Evolutionary conservation across 1,284 basidiomycete genomes (phyloP).

Genomic region (Tremellales sp.): DNA sequence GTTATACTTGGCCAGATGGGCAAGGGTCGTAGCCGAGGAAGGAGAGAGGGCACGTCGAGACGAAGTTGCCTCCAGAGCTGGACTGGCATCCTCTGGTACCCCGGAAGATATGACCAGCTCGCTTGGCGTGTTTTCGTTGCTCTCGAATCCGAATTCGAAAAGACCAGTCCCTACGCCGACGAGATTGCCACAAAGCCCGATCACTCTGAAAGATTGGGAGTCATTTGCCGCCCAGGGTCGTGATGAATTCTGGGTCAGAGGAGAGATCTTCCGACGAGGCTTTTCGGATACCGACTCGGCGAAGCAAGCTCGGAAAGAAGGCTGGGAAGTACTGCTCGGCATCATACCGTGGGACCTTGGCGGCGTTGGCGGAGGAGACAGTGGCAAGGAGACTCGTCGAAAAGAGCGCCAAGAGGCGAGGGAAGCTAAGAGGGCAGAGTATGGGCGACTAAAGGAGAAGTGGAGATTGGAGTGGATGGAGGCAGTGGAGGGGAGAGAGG

Average conservation of each 20-base stretch:
- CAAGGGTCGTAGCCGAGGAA: constrained; percentile 85
- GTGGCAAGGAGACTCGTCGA: constrained; percentile 20
- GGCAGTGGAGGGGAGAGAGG: constrained; percentile 38
- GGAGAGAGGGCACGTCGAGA: constrained; percentile 77
- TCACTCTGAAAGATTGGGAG: constrained; percentile 39
- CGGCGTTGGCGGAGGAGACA: constrained; percentile 26
- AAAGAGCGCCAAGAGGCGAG: constrained; percentile 54
- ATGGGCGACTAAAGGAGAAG: constrained; percentile 64
- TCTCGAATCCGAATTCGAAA: constrained; percentile 48
- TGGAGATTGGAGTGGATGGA: constrained; percentile 57
- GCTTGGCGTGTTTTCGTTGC: constrained; percentile 81
- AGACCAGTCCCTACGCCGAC: constrained; percentile 40
- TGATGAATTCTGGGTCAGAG: constrained; percentile 40
- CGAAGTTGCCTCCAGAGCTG: constrained; percentile 54
- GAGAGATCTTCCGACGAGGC: constrained; percentile 50
- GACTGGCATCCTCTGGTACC: constrained; percentile 47
- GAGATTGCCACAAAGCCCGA: constrained; percentile 43
- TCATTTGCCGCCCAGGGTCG: constrained; percentile 37
- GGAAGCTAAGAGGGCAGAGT: constrained; percentile 63
- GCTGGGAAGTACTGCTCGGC: constrained; percentile 89
- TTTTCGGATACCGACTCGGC: constrained; percentile 65
- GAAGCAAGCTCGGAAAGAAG: constrained; percentile 64
- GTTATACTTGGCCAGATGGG: constrained; percentile 96
- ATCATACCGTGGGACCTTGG: constrained; percentile 74
- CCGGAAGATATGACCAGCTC: constrained; percentile 62